These are phyloP conservation scores for Schoenoplectus triqueter DNA, from an alignment of 202 grass and related monocot genomes.

Conservation along the genomic window DNA sequence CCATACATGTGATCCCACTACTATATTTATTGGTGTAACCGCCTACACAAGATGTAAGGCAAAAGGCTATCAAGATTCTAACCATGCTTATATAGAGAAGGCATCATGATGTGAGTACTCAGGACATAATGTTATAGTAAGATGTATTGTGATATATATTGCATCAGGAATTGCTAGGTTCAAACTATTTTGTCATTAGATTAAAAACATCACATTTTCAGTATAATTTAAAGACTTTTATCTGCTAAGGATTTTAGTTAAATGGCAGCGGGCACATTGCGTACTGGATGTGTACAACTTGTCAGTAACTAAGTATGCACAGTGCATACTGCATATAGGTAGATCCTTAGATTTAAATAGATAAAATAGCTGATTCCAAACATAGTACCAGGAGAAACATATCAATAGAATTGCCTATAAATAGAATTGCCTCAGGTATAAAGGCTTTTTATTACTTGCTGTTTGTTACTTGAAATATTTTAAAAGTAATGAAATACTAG, in stretches of 20 bases:
- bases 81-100: background rate
- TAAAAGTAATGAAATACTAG: conserved; percentile 5
- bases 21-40: conserved; percentile 75
- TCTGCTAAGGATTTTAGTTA: background rate
- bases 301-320: too few species aligned
- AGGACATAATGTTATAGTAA: conserved; percentile 13
- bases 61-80: conserved; percentile 45
- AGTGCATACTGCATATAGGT: too few species aligned
- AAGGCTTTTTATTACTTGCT: background rate
- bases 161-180: background rate
- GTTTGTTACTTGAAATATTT: background rate
- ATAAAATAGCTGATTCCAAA: conserved; percentile 25
- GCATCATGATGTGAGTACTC: background rate
- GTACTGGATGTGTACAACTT: background rate
- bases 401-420: background rate
- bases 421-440: conserved; percentile 15
- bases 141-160: background rate
- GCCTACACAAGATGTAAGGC: conserved; percentile 46
- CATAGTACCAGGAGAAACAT: conserved; percentile 31
- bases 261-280: background rate
- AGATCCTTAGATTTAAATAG: background rate
- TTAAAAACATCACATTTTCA: background rate
- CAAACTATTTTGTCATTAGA: background rate
- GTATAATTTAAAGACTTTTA: conserved; percentile 2
- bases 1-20: conserved; percentile 93